Evolutionary conservation across 179 eudicot species (phyloP), one percentile per base, ranked within the genome.

Genomic region (Vitellaria paradoxa): DNA sequence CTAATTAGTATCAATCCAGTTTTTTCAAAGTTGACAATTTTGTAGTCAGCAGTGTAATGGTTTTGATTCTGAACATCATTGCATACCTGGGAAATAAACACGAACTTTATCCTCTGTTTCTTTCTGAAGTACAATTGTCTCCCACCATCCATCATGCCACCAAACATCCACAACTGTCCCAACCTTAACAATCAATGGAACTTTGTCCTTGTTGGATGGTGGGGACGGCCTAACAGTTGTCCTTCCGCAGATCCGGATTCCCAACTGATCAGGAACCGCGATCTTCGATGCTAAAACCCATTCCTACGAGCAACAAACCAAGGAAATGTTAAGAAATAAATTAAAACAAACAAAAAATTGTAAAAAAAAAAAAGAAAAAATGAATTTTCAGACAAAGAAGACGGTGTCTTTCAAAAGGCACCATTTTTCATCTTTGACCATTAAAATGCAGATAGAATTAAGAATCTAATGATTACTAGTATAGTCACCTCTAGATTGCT

Each of bases 81-180:
- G 37, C 83, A 42, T 62, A 91, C 96, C 96, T 82, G 93, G 99
- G 42, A 95, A 89, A 85, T 91, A 88, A 77, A 95, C 91, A 56
- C 70, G 84, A 66, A 89, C 40, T 75, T 66, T 84, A 66, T 89
- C 89, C 17, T 78, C 79, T 10, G 87, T 75, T 79, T 87, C 88
- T 81, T 84, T 84, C 73, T 74, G 80, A 60, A 91, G 79, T 37
- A 95, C 90, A 77, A 95, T 89, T 26, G 93, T 98, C 84, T 95
- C 99, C 99, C 99, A 95, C 98, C 98, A 95, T 7, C 95, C 93
- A 81, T 90, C 95, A 81, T 90, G 85, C 92, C 93, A 86, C 99
- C 99, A 89, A 15, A 80, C 99, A 85, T 95, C 99, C 62, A 95
- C 97, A 72, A 87, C 61, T 24, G 85, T 68, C 30, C 98, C 98